A percentile compares a stretch with the other conserved stretches of the same genome.
Conservation (phyloP, 768 basidiomycete species). For the Amanita muscaria region DNA sequence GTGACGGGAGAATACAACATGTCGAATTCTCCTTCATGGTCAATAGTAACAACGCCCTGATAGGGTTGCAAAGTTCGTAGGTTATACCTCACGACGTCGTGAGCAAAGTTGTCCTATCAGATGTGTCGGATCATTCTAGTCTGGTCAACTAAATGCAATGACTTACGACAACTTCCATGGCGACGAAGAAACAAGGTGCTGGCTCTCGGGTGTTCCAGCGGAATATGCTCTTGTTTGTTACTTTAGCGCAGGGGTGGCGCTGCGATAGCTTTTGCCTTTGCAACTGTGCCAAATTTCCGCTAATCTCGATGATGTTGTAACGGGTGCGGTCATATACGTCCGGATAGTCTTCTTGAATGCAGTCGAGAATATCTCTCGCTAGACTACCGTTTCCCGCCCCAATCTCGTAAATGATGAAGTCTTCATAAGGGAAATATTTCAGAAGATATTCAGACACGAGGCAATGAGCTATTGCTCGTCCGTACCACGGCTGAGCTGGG, state of each 20-base stretch:
- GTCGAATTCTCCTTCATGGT: conserved; percentile 73
- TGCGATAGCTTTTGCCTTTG: conserved; percentile 61
- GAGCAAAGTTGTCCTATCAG: conserved; percentile 89
- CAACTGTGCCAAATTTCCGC: conserved; percentile 59
- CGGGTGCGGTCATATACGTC: conserved; percentile 90
- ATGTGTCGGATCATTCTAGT: not conserved
- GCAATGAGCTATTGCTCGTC: conserved; percentile 81
- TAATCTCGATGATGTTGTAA: conserved; percentile 95
- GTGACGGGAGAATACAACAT: conserved; percentile 75
- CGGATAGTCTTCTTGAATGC: conserved; percentile 66
- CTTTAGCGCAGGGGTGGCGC: conserved; percentile 56
- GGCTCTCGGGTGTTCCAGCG: conserved; percentile 70
- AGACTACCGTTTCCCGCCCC: conserved; percentile 97
- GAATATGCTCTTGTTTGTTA: conserved; percentile 76
- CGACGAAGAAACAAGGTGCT: conserved; percentile 87
- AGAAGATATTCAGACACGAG: conserved; percentile 88
- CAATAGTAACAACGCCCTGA: conserved; percentile 76
- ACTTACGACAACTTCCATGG: conserved; percentile 91
- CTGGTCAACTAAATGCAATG: not conserved
- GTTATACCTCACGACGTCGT: conserved; percentile 91
- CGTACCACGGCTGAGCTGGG: conserved; percentile 81
- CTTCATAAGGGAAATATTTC: conserved; percentile 94
- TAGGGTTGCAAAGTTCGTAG: conserved; percentile 68
- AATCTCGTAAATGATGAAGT: conserved; percentile 93
- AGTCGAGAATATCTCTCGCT: conserved; percentile 81